Percentiles rank a stretch among this genome's conserved stretches.
Conservation (phyloP, 2,329 filamentous ascomycete genomes). For the Pseudocercospora musae region DNA sequence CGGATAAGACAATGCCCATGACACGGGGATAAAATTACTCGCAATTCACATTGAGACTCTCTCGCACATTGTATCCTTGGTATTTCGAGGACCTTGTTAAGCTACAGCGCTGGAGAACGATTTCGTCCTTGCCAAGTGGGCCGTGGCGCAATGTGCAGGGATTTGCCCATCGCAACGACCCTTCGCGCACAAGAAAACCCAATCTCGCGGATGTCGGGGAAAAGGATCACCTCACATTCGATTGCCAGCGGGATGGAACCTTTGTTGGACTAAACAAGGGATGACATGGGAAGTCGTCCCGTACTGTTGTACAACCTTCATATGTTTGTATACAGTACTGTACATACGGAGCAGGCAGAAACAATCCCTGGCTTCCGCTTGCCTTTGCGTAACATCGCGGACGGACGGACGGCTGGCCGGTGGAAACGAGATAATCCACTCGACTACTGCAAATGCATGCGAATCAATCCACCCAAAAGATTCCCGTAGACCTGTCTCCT, state of each 20-base stretch:
- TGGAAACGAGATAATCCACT: background rate
- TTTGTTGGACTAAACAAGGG: background rate
- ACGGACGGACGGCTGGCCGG: background rate
- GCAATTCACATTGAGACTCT: background rate
- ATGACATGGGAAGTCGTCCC: background rate
- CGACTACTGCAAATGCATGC: background rate
- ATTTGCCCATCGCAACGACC: background rate
- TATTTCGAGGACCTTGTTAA: background rate
- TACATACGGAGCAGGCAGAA: background rate
- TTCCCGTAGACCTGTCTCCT: background rate
- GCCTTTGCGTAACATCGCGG: background rate
- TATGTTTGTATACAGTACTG: no score
- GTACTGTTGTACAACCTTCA: background rate
- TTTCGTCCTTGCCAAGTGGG: background rate
- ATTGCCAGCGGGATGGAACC: background rate
- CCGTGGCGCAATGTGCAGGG: background rate
- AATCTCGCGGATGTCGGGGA: background rate
- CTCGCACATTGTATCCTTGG: background rate
- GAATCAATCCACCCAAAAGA: background rate
- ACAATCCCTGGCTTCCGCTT: background rate
- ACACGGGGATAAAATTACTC: background rate
- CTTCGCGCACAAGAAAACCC: background rate
- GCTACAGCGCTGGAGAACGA: background rate
- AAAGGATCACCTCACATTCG: background rate
- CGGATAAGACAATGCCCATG: background rate